These are phyloP conservation scores for Aspergillus sojae DNA, from an alignment of 2,329 filamentous ascomycete species.

Conservation along the genomic window DNA sequence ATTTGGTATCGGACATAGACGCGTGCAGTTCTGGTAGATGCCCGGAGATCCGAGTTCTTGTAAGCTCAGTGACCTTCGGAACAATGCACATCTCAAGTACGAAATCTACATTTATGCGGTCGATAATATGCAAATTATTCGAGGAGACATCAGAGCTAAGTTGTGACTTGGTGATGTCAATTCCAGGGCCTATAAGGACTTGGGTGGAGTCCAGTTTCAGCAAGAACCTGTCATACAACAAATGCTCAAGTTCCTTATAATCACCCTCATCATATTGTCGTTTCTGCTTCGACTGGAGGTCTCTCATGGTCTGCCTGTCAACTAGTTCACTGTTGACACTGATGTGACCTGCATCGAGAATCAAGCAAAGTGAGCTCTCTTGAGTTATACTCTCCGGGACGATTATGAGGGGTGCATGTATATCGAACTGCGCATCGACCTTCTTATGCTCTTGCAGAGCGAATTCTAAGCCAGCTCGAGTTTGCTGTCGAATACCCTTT, in stretches of 20 bases:
- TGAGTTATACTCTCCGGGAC: conserved; percentile 89
- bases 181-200: conserved; percentile 89
- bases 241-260: conserved; percentile 79
- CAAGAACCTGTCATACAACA: conserved; percentile 98
- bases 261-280: conserved; percentile 87
- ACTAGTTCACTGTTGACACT: conserved; percentile 93
- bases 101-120: conserved; percentile 97
- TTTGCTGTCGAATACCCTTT: conserved; percentile 92
- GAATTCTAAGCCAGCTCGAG: conserved; percentile 91
- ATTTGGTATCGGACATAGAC: conserved; percentile 90
- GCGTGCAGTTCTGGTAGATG: conserved; percentile 91
- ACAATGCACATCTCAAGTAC: conserved; percentile 94
- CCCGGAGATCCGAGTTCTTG: conserved; percentile 87
- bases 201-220: conserved; percentile 94
- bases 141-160: conserved; percentile 68
- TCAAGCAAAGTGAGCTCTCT: conserved; percentile 80
- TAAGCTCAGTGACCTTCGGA: conserved; percentile 91
- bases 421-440: conserved; percentile 91
- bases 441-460: conserved; percentile 97
- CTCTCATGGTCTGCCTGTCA: conserved; percentile 83
- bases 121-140: conserved; percentile 83
- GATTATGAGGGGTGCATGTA: conserved; percentile 95
- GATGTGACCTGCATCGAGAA: conserved; percentile 93
- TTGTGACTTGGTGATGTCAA: conserved; percentile 85
- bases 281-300: conserved; percentile 88